These are phyloP conservation scores for Theobroma cacao DNA, from an alignment of 345 rosid genomes.

Conservation along the genomic window DNA sequence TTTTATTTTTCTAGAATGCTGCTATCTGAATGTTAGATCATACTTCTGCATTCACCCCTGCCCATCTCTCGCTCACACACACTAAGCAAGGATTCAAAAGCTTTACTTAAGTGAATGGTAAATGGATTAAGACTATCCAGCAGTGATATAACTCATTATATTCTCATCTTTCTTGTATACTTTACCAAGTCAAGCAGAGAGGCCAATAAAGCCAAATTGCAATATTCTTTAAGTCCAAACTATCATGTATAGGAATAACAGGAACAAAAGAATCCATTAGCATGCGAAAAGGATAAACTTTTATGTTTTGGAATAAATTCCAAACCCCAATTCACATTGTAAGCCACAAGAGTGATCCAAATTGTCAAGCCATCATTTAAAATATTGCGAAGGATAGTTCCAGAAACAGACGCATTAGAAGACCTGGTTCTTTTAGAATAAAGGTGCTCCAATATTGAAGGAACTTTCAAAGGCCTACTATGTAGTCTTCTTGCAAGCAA, in stretches of 20 bases:
- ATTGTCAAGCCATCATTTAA: background rate
- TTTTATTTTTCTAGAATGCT: too few species aligned
- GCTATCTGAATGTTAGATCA: background rate
- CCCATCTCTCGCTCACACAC: background rate
- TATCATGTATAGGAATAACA: background rate
- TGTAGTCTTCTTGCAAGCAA: background rate
- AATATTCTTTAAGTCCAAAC: background rate
- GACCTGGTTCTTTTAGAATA: background rate
- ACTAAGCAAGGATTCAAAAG: background rate
- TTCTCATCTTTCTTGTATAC: background rate
- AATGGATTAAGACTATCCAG: background rate
- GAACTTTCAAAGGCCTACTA: background rate
- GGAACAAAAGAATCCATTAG: conserved; percentile 6
- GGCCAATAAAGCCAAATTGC: background rate
- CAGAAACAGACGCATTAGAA: background rate
- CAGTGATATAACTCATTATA: background rate
- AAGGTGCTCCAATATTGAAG: background rate
- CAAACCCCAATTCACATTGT: background rate
- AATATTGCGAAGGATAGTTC: background rate
- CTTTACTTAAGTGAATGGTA: background rate
- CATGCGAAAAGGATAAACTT: background rate
- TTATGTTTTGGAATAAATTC: background rate
- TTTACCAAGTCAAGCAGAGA: background rate
- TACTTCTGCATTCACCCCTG: too few species aligned
- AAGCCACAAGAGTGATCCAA: background rate